Base-by-base conservation (phyloP, 192 early-diverging fungal species). In the Paraglomus occultum region DNA sequence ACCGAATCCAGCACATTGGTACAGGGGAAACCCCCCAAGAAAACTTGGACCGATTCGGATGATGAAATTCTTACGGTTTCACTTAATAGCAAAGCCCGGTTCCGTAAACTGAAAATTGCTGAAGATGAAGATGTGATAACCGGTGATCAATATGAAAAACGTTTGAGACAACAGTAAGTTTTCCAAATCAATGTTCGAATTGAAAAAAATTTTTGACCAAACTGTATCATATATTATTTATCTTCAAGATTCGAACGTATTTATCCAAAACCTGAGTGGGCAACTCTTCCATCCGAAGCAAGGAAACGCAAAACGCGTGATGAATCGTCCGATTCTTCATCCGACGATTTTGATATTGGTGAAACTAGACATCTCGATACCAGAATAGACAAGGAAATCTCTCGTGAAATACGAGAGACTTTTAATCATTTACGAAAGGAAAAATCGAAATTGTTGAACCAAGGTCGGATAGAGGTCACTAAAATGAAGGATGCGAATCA, bases 251-350 rank as follows among this genome's bases (percentile, higher is more conserved):
- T 89, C 78, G 82, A 89, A 60, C 90, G 90, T 71, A 86, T 97
- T 18, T 81, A 97, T 70, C 93, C 94, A 14, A 85, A 82, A 0
- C 95, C 95, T 0, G 82, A 83, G 54, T 98, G 95, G 96, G 94
- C 95, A 3, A 71, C 66, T n/a, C 70, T 78, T n/a, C 84, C 84
- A 22, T 82, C 85, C 8, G 79, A 77, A 70, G 70, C 71, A 54
- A 71, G 71, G 74, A 79, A 74, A 72, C 67, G 65, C 53, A 60
- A 70, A 54, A 49, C 40, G 72, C 17, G 71, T 66, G 62, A 54
- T 50, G 9, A 57, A 1, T 10, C 15, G 20, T 17, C 54, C 48
- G 9, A 57, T 31, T 10, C 15, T 11, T 17, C 54, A 23, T 57
- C 54, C 47, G 18, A 18, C 48, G 59, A 49, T 0, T 60, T 66